Base-by-base conservation (phyloP, 352 stramenopile genomes). In the Saprolegnia parasitica region DNA sequence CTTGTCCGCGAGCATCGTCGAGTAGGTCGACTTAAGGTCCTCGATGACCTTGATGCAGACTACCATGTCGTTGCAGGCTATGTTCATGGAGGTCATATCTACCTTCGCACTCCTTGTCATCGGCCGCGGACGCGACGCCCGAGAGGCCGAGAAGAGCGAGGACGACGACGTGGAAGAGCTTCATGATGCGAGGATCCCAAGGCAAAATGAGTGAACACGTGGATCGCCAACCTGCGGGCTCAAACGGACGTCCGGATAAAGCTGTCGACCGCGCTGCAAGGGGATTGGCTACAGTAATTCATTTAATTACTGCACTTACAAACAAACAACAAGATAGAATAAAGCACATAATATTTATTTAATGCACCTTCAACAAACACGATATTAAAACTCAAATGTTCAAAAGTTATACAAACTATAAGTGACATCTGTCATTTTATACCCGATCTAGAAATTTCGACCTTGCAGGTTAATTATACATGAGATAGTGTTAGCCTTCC, bases 11-110 rank as follows among this genome's bases (percentile, higher is more conserved):
- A 81, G 32, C n/a, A 93, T 71, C 68, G 87, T 74, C 37, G 67
- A 65, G 73, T 95, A 90, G 61, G 79, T 74, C 60, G 46, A 68
- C 76, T 96, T 92, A 35, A 98, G 72, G 67, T 91, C 80, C 57
- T 97, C 76, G 24, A 98, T 78, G 37, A 98, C 88, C 77, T 93
- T 96, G 49, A 97, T 76, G 70, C 93, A 98, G 37, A 98, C 93
- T 60, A 60, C 3, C 2, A 5, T 97, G 62, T 32, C 11, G 13
- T 52, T 24, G 39, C 55, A 71, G 39, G 26, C 32, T 11, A 16
- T 29, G 35, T 42, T 60, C 11, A 4, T 24, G 11, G 11, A 60
- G 35, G 24, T 42, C 52, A 60, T 26, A 26, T 76, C 21, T 32
- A 97, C 91, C 90, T 96, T 97, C 91, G 73, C 92, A 98, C 32